Conservation (phyloP, 345 rosid genomes). For the Salix viminalis region DNA sequence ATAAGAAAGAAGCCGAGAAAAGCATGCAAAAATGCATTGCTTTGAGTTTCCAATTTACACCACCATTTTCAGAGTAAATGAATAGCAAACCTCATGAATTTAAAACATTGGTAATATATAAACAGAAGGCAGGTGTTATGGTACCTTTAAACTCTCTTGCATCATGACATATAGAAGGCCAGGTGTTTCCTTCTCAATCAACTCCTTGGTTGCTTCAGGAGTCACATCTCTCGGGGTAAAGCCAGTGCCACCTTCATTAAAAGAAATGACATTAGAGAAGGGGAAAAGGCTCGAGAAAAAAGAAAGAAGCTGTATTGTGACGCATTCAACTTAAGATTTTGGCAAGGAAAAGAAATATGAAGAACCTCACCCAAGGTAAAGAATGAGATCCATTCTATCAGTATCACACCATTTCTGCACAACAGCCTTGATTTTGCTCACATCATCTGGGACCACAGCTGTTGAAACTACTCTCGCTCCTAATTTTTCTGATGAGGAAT, state of each 20-base stretch:
- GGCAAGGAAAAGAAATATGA: conserved; percentile 1
- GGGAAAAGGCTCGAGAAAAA: not conserved
- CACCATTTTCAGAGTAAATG: too few relatives aligned
- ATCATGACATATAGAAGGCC: conserved; percentile 88
- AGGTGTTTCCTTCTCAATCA: conserved; percentile 85
- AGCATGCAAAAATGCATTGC: too few relatives aligned
- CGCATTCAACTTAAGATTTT: not conserved
- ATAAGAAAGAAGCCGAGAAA: too few relatives aligned
- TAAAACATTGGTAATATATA: too few relatives aligned
- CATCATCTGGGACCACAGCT: conserved; percentile 85
- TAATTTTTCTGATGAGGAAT: conserved; percentile 75
- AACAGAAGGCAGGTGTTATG: not conserved
- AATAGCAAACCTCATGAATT: too few relatives aligned
- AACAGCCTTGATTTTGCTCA: conserved; percentile 57
- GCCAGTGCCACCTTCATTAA: conserved; percentile 79
- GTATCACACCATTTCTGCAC: conserved; percentile 72
- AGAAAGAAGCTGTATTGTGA: not conserved
- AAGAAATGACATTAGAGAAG: conserved; percentile 9
- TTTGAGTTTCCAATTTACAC: too few relatives aligned
- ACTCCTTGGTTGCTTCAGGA: conserved; percentile 86
- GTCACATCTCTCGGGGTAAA: conserved; percentile 93
- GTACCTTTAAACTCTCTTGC: conserved; percentile 95
- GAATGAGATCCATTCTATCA: conserved; percentile 74
- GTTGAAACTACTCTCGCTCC: conserved; percentile 71
- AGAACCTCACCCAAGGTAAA: conserved; percentile 66